phyloP scores from a whole-genome alignment of 257 asterid genomes.

The Lavandula angustifolia region DNA sequence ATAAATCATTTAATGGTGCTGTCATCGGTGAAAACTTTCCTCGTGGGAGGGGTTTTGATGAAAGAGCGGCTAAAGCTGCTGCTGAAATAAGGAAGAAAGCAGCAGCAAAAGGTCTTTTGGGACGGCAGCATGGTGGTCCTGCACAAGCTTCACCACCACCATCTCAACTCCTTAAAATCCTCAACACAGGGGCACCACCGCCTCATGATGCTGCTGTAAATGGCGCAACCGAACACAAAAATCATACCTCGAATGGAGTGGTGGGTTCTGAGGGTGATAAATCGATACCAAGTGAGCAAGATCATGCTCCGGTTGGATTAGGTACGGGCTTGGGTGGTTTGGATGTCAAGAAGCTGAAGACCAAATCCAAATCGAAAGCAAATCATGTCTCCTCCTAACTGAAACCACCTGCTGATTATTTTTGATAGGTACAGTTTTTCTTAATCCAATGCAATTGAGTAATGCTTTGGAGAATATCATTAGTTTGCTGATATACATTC shows the following conservation, averaged over 20 bases:
- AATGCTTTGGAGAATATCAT: too few species aligned
- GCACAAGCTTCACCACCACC: conserved; percentile 62
- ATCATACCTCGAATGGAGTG: conserved; percentile 42
- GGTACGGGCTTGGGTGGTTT: conserved; percentile 66
- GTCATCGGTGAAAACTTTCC: conserved; percentile 53
- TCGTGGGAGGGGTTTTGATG: conserved; percentile 81
- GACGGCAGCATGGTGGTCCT: conserved; percentile 52
- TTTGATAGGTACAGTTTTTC: too few species aligned
- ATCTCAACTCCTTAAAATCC: conserved; percentile 58
- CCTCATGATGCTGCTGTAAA: conserved; percentile 9
- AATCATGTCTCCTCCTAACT: too few species aligned
- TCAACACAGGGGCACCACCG: conserved; percentile 36
- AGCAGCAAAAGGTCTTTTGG: conserved; percentile 78
- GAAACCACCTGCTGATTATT: too few species aligned
- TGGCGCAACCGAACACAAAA: conserved; percentile 33
- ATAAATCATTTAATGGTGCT: conserved; percentile 42
- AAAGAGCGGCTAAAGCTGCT: conserved; percentile 84
- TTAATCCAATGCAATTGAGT: too few species aligned
- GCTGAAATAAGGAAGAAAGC: conserved; percentile 88
- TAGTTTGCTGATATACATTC: too few species aligned
- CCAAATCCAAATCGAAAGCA: conserved; percentile 55
- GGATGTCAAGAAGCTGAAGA: conserved; percentile 67
- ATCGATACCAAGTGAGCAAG: conserved; percentile 36
- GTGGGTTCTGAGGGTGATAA: conserved; percentile 14
- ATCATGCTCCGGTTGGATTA: conserved; percentile 62